Conservation (phyloP, 352 stramenopile genomes). For the Pythium volutum region DNA sequence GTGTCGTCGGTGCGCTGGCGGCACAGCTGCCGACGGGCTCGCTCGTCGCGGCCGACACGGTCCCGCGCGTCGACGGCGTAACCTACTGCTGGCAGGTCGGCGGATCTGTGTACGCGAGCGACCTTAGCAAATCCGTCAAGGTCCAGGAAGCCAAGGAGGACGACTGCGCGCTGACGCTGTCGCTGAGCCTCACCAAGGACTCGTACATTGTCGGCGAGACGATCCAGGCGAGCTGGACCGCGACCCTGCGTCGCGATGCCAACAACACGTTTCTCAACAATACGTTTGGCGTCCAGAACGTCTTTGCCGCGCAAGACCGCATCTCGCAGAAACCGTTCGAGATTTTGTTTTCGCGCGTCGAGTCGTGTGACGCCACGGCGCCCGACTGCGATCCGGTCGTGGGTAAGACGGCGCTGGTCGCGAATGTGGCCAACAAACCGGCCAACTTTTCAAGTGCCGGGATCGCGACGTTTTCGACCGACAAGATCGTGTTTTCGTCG, state of each 20-base stretch:
- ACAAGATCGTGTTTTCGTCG: conserved; percentile 39
- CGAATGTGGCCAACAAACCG: conserved; percentile 48
- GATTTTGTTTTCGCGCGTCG: conserved; percentile 53
- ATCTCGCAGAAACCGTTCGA: conserved; percentile 52
- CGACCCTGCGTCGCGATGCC: conserved; percentile 38
- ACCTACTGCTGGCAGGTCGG: conserved; percentile 31
- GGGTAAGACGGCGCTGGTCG: conserved; percentile 33
- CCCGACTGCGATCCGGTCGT: conserved; percentile 57
- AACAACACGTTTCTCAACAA: conserved; percentile 38
- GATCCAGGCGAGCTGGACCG: conserved; percentile 65
- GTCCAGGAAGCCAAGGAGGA: conserved; percentile 18
- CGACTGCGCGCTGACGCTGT: conserved; percentile 50
- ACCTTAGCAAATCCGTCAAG: conserved; percentile 7
- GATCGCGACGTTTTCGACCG: conserved; percentile 14
- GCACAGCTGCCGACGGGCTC: neutral
- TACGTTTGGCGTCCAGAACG: conserved; percentile 40
- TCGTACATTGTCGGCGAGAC: conserved; percentile 56
- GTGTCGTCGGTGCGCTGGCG: conserved; percentile 6
- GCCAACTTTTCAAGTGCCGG: conserved; percentile 41
- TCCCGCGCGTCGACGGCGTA: conserved; percentile 14
- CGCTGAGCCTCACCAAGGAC: conserved; percentile 36
- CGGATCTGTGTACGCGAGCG: conserved; percentile 22
- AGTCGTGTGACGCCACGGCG: conserved; percentile 36
- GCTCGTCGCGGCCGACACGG: neutral
- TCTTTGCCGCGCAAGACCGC: conserved; percentile 44